Conservation (phyloP, 176 grass and related monocot species). For the Canna indica region DNA sequence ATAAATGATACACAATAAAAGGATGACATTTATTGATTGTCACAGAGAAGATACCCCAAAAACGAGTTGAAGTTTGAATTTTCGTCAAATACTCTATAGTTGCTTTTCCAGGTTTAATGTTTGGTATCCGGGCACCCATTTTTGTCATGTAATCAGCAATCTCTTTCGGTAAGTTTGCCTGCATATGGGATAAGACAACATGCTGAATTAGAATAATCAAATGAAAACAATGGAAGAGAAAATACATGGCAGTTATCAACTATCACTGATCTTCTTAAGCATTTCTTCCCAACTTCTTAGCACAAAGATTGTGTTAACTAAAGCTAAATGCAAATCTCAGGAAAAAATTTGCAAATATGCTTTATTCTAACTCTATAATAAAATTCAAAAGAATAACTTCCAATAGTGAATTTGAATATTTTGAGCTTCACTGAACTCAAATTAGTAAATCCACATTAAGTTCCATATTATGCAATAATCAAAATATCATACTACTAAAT, state of each 20-base stretch:
- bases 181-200: constrained; percentile 4
- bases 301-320: background rate
- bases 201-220: background rate
- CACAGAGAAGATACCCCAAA: constrained; percentile 50
- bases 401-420: no score
- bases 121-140: constrained; percentile 87
- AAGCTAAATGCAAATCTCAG: no score
- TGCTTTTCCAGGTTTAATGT: constrained; percentile 84
- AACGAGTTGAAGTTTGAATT: constrained; percentile 95
- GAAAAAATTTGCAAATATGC: no score
- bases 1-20: background rate
- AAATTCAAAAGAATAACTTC: no score
- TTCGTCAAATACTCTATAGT: constrained; percentile 91
- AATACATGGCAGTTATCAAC: background rate
- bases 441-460: no score
- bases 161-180: constrained; percentile 95
- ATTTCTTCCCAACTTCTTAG: background rate
- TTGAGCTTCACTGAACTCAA: no score
- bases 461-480: no score
- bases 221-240: background rate
- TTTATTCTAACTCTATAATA: no score
- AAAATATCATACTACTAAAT: no score
- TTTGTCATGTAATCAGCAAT: constrained; percentile 97
- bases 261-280: background rate
- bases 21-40: background rate